phyloP scores from a whole-genome alignment of 495 filamentous ascomycete species.

The Penicillium chermesinum region DNA sequence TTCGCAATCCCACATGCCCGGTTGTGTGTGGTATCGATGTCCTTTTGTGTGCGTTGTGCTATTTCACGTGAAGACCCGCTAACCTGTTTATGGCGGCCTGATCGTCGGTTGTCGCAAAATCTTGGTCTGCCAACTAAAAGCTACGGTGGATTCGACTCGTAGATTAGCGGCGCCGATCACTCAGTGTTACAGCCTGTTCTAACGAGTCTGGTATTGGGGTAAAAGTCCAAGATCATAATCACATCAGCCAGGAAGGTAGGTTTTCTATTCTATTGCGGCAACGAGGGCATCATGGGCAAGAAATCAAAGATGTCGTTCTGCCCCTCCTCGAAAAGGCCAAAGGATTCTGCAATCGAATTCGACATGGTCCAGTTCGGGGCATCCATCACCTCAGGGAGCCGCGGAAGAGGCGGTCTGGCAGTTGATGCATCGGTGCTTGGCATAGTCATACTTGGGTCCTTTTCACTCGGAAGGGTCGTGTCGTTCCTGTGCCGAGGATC shows the following conservation, averaged over 20 bases:
- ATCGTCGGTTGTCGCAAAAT: neutral
- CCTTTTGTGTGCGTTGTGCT: neutral
- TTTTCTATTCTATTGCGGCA: slow-evolving; percentile 19
- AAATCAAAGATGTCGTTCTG: slow-evolving; percentile 45
- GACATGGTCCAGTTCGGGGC: slow-evolving; percentile 41
- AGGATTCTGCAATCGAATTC: slow-evolving; percentile 40
- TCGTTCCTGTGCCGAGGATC: slow-evolving; percentile 20
- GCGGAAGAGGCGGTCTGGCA: slow-evolving; percentile 26
- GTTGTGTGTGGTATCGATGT: neutral
- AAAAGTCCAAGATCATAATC: neutral
- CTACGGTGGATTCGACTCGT: neutral
- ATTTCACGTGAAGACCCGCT: slow-evolving; percentile 10
- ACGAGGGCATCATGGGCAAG: slow-evolving; percentile 38
- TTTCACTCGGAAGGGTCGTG: slow-evolving; percentile 16
- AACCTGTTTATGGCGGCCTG: neutral
- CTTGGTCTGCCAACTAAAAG: neutral
- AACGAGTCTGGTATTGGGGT: neutral
- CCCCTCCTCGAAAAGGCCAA: slow-evolving; percentile 42
- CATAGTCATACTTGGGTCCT: slow-evolving; percentile 19
- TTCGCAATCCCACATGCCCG: slow-evolving; percentile 3
- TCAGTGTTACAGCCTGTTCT: neutral
- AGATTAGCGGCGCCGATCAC: neutral
- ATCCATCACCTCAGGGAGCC: slow-evolving; percentile 34
- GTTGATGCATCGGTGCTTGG: slow-evolving; percentile 20
- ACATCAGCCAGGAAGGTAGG: neutral